Evolutionary conservation across 2,329 filamentous ascomycete genomes (phyloP).

Genomic region (Arachnopeziza araneosa): DNA sequence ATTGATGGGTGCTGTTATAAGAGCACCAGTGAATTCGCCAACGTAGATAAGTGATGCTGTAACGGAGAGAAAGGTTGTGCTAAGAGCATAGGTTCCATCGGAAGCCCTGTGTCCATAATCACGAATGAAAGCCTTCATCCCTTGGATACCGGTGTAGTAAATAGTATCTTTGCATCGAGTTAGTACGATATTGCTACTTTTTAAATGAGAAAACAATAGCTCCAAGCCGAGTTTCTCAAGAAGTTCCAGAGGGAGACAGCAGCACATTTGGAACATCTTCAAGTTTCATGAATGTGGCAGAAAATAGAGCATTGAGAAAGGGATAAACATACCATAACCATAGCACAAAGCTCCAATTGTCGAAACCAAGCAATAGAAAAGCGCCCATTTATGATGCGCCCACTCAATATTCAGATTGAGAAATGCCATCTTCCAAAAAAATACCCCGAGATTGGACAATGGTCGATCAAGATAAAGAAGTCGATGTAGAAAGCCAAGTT

Average conservation of each 20-base stretch:
- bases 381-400: constrained; percentile 13
- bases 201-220: too few species aligned
- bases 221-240: too few species aligned
- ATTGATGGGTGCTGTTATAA: constrained; percentile 34
- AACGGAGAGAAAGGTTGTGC: constrained; percentile 24
- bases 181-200: too few species aligned
- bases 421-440: not conserved
- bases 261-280: too few species aligned
- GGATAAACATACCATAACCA: constrained; percentile 12
- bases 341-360: constrained; percentile 22
- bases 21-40: constrained; percentile 34
- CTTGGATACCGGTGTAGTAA: constrained; percentile 25
- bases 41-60: constrained; percentile 38
- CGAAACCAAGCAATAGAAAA: constrained; percentile 26
- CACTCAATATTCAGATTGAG: constrained; percentile 5
- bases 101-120: constrained; percentile 22
- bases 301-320: too few species aligned
- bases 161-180: constrained; percentile 11
- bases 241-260: too few species aligned
- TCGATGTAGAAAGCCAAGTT: not conserved
- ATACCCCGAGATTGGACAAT: not conserved
- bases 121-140: constrained; percentile 27
- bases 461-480: not conserved
- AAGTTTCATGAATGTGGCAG: too few species aligned
- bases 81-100: constrained; percentile 19